Percentiles rank a stretch among this genome's conserved stretches.
These are phyloP conservation scores for Hygrophorus pudorinus DNA, from an alignment of 768 basidiomycete genomes.

Conservation along the genomic window DNA sequence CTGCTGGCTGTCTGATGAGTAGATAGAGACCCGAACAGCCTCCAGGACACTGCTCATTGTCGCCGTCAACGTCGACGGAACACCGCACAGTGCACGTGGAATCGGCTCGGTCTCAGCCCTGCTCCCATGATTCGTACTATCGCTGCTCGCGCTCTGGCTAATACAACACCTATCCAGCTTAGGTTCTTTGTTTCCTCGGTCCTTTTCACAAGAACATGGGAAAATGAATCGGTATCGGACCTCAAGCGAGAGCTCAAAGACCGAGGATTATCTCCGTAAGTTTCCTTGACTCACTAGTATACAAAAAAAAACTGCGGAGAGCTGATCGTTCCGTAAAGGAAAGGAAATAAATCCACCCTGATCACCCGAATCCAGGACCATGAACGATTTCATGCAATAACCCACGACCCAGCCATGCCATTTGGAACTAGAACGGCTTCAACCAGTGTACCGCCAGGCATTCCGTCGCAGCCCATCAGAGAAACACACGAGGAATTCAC, in stretches of 20 bases:
- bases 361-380: conserved; percentile 44
- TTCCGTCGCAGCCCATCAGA: conserved; percentile 24
- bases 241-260: conserved; percentile 44
- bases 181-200: conserved; percentile 42
- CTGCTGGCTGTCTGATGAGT: neutral
- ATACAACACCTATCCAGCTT: conserved; percentile 9
- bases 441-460: conserved; percentile 28
- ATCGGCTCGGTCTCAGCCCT: neutral
- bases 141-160: conserved; percentile 10
- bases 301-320: neutral
- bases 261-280: conserved; percentile 49
- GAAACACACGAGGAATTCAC: conserved; percentile 25
- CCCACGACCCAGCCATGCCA: conserved; percentile 13
- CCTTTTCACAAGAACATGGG: conserved; percentile 47
- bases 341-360: conserved; percentile 49
- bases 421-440: conserved; percentile 18
- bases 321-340: conserved; percentile 24
- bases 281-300: conserved; percentile 8
- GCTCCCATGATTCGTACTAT: conserved; percentile 18
- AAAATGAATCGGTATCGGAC: conserved; percentile 36
- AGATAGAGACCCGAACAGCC: neutral
- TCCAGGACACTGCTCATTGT: too few relatives aligned
- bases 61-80: too few relatives aligned
- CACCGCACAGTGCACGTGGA: too few relatives aligned
- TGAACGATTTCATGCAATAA: conserved; percentile 24